Conservation (phyloP, 495 filamentous ascomycete genomes). For the Annulohypoxylon stygium region DNA sequence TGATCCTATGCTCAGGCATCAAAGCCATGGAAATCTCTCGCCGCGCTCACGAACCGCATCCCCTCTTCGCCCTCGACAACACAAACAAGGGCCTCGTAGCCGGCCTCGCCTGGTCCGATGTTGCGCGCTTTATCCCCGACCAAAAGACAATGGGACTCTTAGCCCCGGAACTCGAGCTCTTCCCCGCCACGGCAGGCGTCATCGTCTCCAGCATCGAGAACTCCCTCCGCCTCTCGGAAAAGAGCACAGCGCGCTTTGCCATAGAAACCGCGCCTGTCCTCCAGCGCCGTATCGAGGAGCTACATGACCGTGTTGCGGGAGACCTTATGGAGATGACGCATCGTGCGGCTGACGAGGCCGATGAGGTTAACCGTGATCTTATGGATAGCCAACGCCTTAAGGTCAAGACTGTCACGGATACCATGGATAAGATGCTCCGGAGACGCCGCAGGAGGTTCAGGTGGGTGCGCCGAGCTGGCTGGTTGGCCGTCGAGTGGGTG, state of each 20-base stretch:
- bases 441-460: conserved; percentile 75
- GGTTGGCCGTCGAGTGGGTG: conserved; percentile 81
- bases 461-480: conserved; percentile 77
- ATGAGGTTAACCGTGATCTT: conserved; percentile 78
- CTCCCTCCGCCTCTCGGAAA: conserved; percentile 67
- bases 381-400: conserved; percentile 78
- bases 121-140: conserved; percentile 52
- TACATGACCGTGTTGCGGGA: conserved; percentile 53
- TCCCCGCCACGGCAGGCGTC: conserved; percentile 75
- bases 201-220: conserved; percentile 69
- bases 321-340: conserved; percentile 69
- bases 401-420: conserved; percentile 81
- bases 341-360: conserved; percentile 78
- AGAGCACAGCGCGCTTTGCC: conserved; percentile 60
- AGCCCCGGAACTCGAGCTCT: conserved; percentile 72
- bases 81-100: conserved; percentile 24
- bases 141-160: conserved; percentile 55
- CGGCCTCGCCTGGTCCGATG: conserved; percentile 51
- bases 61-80: conserved; percentile 38
- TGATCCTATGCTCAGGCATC: conserved; percentile 85
- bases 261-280: conserved; percentile 51
- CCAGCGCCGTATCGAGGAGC: conserved; percentile 52
- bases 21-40: conserved; percentile 84
- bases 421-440: conserved; percentile 79
- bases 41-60: conserved; percentile 66